Conservation (phyloP, 148 eudicot species). For the Amaranthus hypochondriacus region DNA sequence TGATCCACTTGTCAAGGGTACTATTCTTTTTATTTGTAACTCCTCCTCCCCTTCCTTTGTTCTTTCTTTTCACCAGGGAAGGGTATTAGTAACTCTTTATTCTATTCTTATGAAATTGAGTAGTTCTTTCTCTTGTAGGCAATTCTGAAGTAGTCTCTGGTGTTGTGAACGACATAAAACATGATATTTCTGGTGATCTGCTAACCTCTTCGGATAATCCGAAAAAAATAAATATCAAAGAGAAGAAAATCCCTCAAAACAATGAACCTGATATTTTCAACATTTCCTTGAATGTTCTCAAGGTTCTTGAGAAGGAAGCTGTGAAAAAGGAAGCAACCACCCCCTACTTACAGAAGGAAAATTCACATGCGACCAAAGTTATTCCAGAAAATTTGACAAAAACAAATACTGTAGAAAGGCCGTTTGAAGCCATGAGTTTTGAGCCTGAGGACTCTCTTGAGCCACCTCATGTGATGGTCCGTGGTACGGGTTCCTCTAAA, state of each 20-base stretch:
- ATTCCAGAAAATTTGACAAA: conserved; percentile 14
- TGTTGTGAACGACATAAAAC: not conserved
- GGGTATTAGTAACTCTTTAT: too few relatives aligned
- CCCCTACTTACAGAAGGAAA: conserved; percentile 4
- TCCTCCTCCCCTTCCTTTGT: too few relatives aligned
- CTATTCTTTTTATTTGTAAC: not conserved
- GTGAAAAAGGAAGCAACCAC: conserved; percentile 13
- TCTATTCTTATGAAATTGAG: too few relatives aligned
- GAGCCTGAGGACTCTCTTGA: conserved; percentile 24
- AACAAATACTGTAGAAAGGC: conserved; percentile 14
- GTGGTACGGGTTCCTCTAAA: conserved; percentile 16
- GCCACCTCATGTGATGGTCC: conserved; percentile 29
- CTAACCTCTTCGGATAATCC: not conserved
- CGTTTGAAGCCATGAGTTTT: conserved; percentile 9
- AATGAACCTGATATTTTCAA: not conserved
- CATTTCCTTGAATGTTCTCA: conserved; percentile 16
- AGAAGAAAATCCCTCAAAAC: not conserved
- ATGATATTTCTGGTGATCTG: not conserved
- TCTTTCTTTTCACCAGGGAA: too few relatives aligned
- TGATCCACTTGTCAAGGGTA: not conserved
- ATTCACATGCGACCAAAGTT: conserved; percentile 5
- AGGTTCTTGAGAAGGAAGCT: conserved; percentile 5
- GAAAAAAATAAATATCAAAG: not conserved
- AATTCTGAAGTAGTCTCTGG: conserved; percentile 1
- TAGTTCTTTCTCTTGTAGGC: not conserved